These are phyloP conservation scores for Coelastrella sp. DNA, from an alignment of 139 green algal genomes.

Conservation along the genomic window DNA sequence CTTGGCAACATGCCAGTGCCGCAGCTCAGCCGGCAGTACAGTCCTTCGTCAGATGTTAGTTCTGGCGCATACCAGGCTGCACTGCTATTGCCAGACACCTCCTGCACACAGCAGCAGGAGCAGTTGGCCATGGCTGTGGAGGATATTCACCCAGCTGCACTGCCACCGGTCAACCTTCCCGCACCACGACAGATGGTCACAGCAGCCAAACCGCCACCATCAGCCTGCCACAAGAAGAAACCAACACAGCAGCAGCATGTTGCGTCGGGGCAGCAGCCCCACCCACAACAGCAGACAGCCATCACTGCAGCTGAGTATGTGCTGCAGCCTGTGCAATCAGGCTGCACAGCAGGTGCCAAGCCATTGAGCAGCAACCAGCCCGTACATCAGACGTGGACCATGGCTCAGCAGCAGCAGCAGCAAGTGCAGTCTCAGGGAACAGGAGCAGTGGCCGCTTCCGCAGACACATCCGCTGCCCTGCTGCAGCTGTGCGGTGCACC, in stretches of 20 bases:
- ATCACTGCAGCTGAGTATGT: not conserved
- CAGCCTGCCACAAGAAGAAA: not conserved
- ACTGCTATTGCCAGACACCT: not conserved
- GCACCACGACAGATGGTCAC: not conserved
- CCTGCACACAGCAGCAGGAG: conserved; percentile 3
- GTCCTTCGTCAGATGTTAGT: conserved; percentile 28
- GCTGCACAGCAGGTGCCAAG: not conserved
- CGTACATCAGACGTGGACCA: not conserved
- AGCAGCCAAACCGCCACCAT: not conserved
- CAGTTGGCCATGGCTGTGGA: not conserved
- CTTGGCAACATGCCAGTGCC: not conserved
- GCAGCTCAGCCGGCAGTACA: conserved; percentile 3
- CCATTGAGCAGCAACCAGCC: not conserved
- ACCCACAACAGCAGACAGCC: not conserved
- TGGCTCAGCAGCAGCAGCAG: not conserved
- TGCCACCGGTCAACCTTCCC: not conserved
- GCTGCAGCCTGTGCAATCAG: not conserved
- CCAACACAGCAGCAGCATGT: not conserved
- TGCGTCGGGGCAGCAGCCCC: not conserved
- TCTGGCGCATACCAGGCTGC: not conserved
- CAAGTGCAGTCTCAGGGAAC: not conserved
- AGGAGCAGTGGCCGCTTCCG: too few species aligned
- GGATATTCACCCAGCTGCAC: conserved; percentile 33
- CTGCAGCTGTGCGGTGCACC: not conserved
- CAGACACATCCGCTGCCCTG: too few species aligned